Evolutionary conservation across 768 basidiomycete genomes (phyloP).

Genomic region (Boletus sp.): DNA sequence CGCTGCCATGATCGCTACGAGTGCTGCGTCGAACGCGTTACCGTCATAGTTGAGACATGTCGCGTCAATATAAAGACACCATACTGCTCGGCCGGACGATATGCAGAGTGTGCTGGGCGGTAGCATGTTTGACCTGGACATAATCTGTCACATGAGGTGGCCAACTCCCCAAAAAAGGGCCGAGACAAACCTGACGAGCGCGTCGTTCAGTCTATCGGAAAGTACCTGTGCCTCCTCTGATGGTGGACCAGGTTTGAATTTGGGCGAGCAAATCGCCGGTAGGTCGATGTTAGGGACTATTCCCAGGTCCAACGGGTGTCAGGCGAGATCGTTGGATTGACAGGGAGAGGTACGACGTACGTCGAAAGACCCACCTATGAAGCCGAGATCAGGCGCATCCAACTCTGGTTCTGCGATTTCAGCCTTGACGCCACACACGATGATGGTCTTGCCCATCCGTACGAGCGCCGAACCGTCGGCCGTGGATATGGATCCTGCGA

Average conservation of each 20-base stretch:
- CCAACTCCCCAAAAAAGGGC: neutral
- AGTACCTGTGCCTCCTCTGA: constrained; percentile 91
- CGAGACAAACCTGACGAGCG: constrained; percentile 59
- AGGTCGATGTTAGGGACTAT: constrained; percentile 94
- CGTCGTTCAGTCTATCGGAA: constrained; percentile 77
- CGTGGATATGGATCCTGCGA: constrained; percentile 85
- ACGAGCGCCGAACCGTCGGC: constrained; percentile 93
- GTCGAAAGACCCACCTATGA: constrained; percentile 54
- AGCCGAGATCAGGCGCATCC: constrained; percentile 70
- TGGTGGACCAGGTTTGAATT: constrained; percentile 94
- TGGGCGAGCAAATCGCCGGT: constrained; percentile 87
- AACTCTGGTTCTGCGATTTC: constrained; percentile 91
- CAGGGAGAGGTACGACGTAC: too few species aligned
- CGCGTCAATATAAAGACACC: constrained; percentile 94
- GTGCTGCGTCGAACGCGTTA: constrained; percentile 87
- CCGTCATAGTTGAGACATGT: constrained; percentile 98
- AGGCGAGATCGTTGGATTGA: neutral
- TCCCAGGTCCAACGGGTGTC: neutral
- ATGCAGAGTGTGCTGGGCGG: constrained; percentile 74
- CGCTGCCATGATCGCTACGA: constrained; percentile 85
- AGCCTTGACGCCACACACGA: constrained; percentile 95
- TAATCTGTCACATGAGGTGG: neutral
- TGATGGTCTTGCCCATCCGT: constrained; percentile 85
- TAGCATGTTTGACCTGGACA: constrained; percentile 59
- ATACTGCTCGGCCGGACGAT: constrained; percentile 72